Conservation (phyloP, 805 yeast species). For the Teunomyces kruisii region DNA sequence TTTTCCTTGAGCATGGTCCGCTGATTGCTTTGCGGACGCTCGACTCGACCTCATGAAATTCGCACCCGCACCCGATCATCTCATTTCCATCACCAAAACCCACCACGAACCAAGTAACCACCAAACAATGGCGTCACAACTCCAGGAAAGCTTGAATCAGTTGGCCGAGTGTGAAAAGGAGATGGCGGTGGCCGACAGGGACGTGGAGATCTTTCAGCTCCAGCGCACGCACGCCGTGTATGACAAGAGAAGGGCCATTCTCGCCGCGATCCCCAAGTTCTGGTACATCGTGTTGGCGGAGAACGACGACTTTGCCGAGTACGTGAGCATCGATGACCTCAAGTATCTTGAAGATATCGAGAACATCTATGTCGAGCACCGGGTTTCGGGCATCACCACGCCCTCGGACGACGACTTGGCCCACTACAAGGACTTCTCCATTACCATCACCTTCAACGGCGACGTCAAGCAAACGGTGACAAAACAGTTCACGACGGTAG, state of each 20-base stretch:
- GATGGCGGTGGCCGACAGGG: slow-evolving; percentile 58
- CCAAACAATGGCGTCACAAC: slow-evolving; percentile 4
- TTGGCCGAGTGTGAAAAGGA: slow-evolving; percentile 60
- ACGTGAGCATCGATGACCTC: slow-evolving; percentile 71
- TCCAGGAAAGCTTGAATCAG: slow-evolving; percentile 35
- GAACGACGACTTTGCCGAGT: slow-evolving; percentile 82
- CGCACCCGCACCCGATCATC: neutral
- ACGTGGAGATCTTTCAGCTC: slow-evolving; percentile 56
- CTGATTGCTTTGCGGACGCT: neutral
- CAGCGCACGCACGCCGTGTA: slow-evolving; percentile 57
- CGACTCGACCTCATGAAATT: neutral
- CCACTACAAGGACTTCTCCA: slow-evolving; percentile 53
- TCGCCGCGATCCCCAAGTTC: slow-evolving; percentile 63
- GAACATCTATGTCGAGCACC: slow-evolving; percentile 62
- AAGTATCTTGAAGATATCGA: slow-evolving; percentile 66
- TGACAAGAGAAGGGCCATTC: slow-evolving; percentile 52
- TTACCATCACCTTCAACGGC: slow-evolving; percentile 54
- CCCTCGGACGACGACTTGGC: slow-evolving; percentile 23
- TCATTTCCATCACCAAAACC: neutral
- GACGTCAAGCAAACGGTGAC: slow-evolving; percentile 56
- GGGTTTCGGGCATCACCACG: slow-evolving; percentile 30
- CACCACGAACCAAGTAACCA: too few relatives aligned
- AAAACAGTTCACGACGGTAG: slow-evolving; percentile 54
- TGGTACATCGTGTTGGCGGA: slow-evolving; percentile 88
- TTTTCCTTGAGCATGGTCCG: slow-evolving; percentile 22